Base-by-base conservation (phyloP, 257 asterid genomes). In the Solanum rostratum region DNA sequence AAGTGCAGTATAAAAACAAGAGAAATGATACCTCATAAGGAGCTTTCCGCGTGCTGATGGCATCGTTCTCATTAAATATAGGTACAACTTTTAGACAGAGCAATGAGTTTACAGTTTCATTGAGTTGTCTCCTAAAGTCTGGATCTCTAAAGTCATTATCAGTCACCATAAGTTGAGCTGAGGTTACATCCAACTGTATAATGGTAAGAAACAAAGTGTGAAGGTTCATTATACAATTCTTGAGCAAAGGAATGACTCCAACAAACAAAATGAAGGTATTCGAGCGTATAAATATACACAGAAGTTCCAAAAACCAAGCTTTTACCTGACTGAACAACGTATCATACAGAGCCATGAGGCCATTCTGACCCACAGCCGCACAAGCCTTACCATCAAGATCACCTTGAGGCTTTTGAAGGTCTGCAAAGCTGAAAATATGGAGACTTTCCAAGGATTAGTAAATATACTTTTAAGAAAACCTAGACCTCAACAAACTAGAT, bases 351-450 rank as follows among this genome's bases (percentile, higher is more conserved):
- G 99, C 97, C 98, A 97, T 93, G 82, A 97, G 98, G 84, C 98
- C 97, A 85, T 95, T 97, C 89, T 97, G 99, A 71, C 99, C 99
- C 69, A 97, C 98, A 71, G 97, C 99, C 5, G 99, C 98, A 88
- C 99, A 97, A 82, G 98, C 98, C 90, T 97, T 97, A 86, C 99
- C 99, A 66, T 94, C 98, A 85, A 97, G 97, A 83, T 97, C 99
- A 86, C 85, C 83, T 87, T 97, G 98, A n/a, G 98, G 99, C 91
- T 95, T 97, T 91, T 96, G 98, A 84, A 96, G 98, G 89, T 93
- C 99, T 5, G 98, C 98, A 84, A 96, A 96, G 89, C 98, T 96
- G 95, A 87, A 78, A 15, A 49, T 54, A 83, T 52, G 39, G 70
- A 39, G 45, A 52, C 33, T 49, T 81, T 49, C 54, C 41, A 33